Evolutionary conservation across 257 asterid genomes (phyloP), one percentile per base, ranked within the genome.

Genomic region (Solanum piurae): DNA sequence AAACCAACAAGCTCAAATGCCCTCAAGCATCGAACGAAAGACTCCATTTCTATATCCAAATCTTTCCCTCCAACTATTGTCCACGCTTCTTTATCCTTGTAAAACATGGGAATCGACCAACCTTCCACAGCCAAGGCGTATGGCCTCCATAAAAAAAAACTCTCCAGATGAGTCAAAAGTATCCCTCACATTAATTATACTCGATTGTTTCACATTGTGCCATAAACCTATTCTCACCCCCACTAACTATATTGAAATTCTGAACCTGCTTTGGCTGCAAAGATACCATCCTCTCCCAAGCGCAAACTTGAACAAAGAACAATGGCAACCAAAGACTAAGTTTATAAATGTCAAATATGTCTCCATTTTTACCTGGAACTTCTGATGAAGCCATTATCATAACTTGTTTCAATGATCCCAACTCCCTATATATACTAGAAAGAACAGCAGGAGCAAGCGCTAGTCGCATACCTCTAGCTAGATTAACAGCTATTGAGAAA

Each of bases 291-390:
- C 95, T 90, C 60, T 92, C 93, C 94, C 91, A 91, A 11, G 84
- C 90, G 94, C 92, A 93, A 64, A 90, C 87, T 86, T 91, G 92
- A 77, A 93, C 88, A 5, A 91, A 37, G 6, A 75, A 77, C 23
- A 91, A n/a, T 11, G 91, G 92, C 8, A 88, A 84, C 88, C 91
- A 88, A 46, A 90, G 86, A 9, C 52, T 58, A 16, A 87, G 16
- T 16, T 16, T 89, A 34, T 88, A 83, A 58, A 38, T 14, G 52
- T 84, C 5, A 40, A n/a, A 31, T 13, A 20, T 44, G 36, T 52
- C 87, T 23, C 9, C 34, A 9, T 27, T 64, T 27, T 12, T 62
- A 21, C 29, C 21, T 18, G 14, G 10, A 13, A 27, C 44, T 13
- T 34, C 25, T 7, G 25, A 58, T 58, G 2, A 58, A 58, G 25